These are phyloP conservation scores for Neonectria ditissima DNA, from an alignment of 2,329 filamentous ascomycete species.

Conservation along the genomic window DNA sequence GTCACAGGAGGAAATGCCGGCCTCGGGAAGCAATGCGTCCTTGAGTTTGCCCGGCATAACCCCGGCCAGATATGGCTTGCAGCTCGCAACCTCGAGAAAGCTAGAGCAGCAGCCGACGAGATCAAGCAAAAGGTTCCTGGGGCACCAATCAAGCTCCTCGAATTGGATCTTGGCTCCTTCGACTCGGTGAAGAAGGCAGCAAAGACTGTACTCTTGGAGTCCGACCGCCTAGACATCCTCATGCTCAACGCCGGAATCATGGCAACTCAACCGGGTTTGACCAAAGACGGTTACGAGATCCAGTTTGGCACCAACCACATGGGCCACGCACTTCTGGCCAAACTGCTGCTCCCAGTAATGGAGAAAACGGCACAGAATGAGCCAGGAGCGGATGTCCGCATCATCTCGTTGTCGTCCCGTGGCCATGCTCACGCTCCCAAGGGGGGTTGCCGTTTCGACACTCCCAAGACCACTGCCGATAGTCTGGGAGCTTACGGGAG, in stretches of 20 bases:
- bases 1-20: constrained; percentile 89
- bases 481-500: constrained; percentile 18
- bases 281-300: constrained; percentile 60
- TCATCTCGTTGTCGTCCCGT: constrained; percentile 46
- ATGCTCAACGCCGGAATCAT: constrained; percentile 56
- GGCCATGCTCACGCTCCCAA: constrained; percentile 40
- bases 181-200: constrained; percentile 56
- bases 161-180: constrained; percentile 61
- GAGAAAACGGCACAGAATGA: constrained; percentile 40
- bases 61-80: constrained; percentile 32
- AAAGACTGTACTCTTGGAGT: constrained; percentile 48
- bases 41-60: constrained; percentile 27
- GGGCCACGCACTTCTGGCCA: constrained; percentile 59
- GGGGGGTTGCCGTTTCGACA: constrained; percentile 47
- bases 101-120: constrained; percentile 50
- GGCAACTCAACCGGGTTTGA: constrained; percentile 50
- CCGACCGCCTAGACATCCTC: constrained; percentile 55
- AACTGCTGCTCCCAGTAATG: constrained; percentile 50
- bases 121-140: constrained; percentile 46
- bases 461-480: constrained; percentile 38
- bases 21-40: constrained; percentile 28
- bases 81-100: constrained; percentile 52
- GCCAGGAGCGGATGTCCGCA: constrained; percentile 43
- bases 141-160: constrained; percentile 49
- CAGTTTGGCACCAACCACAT: constrained; percentile 64